Evolutionary conservation across 2,329 filamentous ascomycete species (phyloP), one percentile per base, ranked within the genome.

Genomic region (Colletotrichum sp.): DNA sequence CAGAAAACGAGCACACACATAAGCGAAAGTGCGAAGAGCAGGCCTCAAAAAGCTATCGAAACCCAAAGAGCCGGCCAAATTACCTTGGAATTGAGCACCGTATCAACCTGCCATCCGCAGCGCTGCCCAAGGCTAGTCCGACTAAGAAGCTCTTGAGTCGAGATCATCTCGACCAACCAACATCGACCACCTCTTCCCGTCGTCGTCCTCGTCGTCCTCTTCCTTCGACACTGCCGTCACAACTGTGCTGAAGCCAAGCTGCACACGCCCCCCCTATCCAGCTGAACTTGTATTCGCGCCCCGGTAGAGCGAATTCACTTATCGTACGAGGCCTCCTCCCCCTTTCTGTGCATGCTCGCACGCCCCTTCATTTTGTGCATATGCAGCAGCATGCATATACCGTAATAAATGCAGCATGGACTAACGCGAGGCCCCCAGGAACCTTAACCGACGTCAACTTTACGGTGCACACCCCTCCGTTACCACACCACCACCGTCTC

Each of bases 41-140:
- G 69, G 73, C 73, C 69, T 75, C 73, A 59, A 32, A 63, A 67
- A 8, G n/a, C 66, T 30, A 48, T 69, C 67, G 36, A 62, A 62
- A 34, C 67, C 24, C 52, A 62, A 55, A 65, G 36, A 61, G 32
- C 30, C 24, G 28, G 59, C n/a, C 24, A 30, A 13, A 55, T 63
- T 43, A 63, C 70, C 64, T 43, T 5, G 32, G 24, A 26, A 75
- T 67, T 72, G 58, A 69, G 48, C 14, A 24, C 62, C 14, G 26
- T 18, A 28, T 16, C 55, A 48, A 38, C 43, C 43, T 14, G 55
- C 26, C 21, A 58, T 26, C 26, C 18, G n/a, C 64, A 34, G 70
- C 56, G 65, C 62, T 34, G 69, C 73, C 69, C 72, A 55, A 66
- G 24, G n/a, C 56, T 67, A 62, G 59, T 62, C n/a, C 61, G 62